Evolutionary conservation across 768 basidiomycete species (phyloP), one percentile per base, ranked within the genome.

Genomic region (Tremella fuciformis): DNA sequence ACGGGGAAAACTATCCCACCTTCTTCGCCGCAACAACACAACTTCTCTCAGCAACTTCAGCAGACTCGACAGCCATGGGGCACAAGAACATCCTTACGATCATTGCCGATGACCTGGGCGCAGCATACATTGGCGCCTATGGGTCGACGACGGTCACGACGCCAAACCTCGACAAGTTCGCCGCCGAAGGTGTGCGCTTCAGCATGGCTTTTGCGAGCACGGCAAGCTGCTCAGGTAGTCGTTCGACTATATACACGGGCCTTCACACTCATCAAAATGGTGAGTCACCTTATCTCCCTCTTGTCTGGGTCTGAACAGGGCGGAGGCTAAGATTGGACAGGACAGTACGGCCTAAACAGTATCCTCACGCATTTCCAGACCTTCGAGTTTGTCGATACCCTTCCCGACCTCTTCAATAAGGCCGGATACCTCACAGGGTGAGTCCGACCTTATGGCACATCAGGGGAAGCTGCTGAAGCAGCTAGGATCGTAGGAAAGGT

Each of bases 201-300:
- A 57, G 58, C 52, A 48, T 40, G 16, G 60, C 64, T 1, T 65
- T 61, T 26, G 64, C 64, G 21, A 53, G 49, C 29, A 65, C 64
- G 2, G 64, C 64, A 22, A 58, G 56, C 8, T 65, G 64, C 38
- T 53, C 49, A 15, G 64, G 64, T 1, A 47, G 40, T 53, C 56
- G 64, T 13, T 65, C 64, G 6, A 65, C 59, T 41, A 65, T 65
- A 19, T 65, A 65, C 26, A 65, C 64, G n/a, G 64, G 64, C 26
- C 53, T 65, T 1, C 64, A 65, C 40, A 65, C 64, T 1, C 64
- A 65, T 26, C 60, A 62, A 53, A 65, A 65, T 42, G 64, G 64
- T 34, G 29, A 34, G 29, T 34, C 29, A 34, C 11, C 29, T 34
- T 34, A 6, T 34, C 29, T 6, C 6, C 29, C 4, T 6, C 29